phyloP scores from a whole-genome alignment of 106 monocot species.

The Cymbidium sinense region DNA sequence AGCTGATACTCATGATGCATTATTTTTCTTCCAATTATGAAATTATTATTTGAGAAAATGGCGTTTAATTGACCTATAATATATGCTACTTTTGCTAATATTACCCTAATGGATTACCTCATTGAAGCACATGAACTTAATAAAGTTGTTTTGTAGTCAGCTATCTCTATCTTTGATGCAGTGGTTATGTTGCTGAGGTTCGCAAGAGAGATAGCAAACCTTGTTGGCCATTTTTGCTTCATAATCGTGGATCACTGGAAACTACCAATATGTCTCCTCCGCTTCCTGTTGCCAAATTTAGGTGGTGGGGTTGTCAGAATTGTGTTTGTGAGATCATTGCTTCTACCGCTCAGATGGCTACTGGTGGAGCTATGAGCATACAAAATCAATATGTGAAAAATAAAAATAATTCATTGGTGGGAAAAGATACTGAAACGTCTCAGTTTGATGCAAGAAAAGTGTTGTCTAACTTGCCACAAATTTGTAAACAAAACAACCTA shows the following conservation, averaged over 20 bases:
- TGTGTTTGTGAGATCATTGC: slow-evolving; percentile 29
- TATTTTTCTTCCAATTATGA: background rate
- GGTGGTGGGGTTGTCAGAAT: slow-evolving; percentile 64
- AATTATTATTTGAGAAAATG: background rate
- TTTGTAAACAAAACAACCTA: background rate
- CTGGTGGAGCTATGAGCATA: slow-evolving; percentile 2
- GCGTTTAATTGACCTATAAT: background rate
- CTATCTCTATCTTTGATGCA: slow-evolving; percentile 16
- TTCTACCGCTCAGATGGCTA: slow-evolving; percentile 11
- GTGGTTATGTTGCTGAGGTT: slow-evolving; percentile 53
- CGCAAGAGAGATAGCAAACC: slow-evolving; percentile 36
- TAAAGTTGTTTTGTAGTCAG: background rate
- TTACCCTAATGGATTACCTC: background rate
- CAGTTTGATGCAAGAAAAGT: slow-evolving; percentile 2
- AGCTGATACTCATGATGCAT: background rate
- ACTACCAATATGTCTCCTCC: slow-evolving; percentile 30
- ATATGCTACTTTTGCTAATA: background rate
- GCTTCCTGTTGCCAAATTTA: slow-evolving; percentile 42
- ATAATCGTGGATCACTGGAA: slow-evolving; percentile 12
- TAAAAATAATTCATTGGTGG: slow-evolving; percentile 7
- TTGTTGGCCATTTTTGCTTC: slow-evolving; percentile 46
- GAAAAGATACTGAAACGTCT: slow-evolving; percentile 12
- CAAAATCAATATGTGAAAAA: slow-evolving; percentile 17
- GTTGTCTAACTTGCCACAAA: slow-evolving; percentile 6
- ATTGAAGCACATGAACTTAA: background rate